phyloP scores from a whole-genome alignment of 2,329 filamentous ascomycete genomes.

The Bertia moriformis region DNA sequence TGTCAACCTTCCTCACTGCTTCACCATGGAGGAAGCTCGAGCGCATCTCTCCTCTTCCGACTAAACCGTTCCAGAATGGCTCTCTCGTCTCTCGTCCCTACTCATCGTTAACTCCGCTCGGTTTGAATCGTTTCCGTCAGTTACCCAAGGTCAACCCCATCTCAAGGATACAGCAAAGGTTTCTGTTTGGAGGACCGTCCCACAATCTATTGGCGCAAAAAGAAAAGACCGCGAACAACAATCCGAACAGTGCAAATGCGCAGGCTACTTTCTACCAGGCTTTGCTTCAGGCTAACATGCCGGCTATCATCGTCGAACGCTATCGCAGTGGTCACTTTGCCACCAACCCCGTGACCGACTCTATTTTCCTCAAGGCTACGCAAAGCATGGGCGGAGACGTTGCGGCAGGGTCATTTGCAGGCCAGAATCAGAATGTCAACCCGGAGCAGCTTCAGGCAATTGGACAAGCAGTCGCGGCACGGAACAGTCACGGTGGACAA shows the following conservation, averaged over 20 bases:
- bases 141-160: constrained; percentile 5
- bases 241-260: constrained; percentile 70
- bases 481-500: constrained; percentile 48
- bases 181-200: constrained; percentile 33
- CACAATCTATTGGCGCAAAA: constrained; percentile 64
- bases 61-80: too few species aligned
- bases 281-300: constrained; percentile 81
- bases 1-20: constrained; percentile 19
- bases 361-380: constrained; percentile 65
- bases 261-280: constrained; percentile 92
- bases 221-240: constrained; percentile 85
- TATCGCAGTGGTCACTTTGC: constrained; percentile 80
- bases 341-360: constrained; percentile 62
- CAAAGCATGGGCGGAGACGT: constrained; percentile 11
- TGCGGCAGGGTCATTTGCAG: constrained; percentile 12
- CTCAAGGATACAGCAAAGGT: constrained; percentile 14
- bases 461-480: constrained; percentile 67
- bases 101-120: not conserved
- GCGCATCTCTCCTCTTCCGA: constrained; percentile 5
- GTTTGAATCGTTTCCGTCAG: constrained; percentile 2
- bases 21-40: constrained; percentile 17
- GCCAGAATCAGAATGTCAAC: constrained; percentile 27
- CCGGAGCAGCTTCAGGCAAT: constrained; percentile 60
- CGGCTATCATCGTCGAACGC: constrained; percentile 78
- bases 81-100: too few species aligned